Base-by-base conservation (phyloP, 306 rosid genomes). In the Quercus mongolica region DNA sequence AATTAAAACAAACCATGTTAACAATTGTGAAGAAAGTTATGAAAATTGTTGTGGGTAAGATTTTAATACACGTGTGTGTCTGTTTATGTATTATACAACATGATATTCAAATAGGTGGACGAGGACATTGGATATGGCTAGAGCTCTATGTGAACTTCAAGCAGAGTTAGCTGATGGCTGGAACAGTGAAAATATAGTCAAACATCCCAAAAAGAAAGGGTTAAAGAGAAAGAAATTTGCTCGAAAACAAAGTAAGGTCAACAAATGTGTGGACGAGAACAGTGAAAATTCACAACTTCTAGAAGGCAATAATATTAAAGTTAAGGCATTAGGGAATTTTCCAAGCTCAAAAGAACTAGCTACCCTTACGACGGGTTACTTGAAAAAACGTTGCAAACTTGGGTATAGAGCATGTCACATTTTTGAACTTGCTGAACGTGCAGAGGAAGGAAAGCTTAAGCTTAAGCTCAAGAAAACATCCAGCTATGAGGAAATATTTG, bases 311-410 rank as follows among this genome's bases (percentile, higher is more conserved):
- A 23, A 5, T 26, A 18, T 10, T 1, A 18, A 23, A 49, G 54
- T 49, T 3, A 11, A 49, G 15, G 4, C 57, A 9, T 4, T 71
- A 6, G 87, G 84, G 7, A 84, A 80, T 30, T 84, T 84, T 28
- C 87, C 87, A 20, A 84, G 3, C 23, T 71, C 84, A 2, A 20
- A 4, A 51, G 87, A 84, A 65, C 19, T 83, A 5, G 79, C 69
- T 3, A 26, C 26, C 25, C 28, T 77, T 55, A 55, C 73, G 5
- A 18, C 54, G 59, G 3, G 4, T 2, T 23, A 21, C 38, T 59
- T 83, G 28, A 0, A 21, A 51, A 51, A 58, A 3, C n/a, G 21
- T 55, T 63, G 69, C 41, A 63, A 63, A 54, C 26, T 84, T n/a
- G 85, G 85, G 23, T 81, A 81, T 11, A 41, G 88, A 70, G 88